phyloP scores from a whole-genome alignment of 2,329 filamentous ascomycete species.

The Thielaviopsis populi region DNA sequence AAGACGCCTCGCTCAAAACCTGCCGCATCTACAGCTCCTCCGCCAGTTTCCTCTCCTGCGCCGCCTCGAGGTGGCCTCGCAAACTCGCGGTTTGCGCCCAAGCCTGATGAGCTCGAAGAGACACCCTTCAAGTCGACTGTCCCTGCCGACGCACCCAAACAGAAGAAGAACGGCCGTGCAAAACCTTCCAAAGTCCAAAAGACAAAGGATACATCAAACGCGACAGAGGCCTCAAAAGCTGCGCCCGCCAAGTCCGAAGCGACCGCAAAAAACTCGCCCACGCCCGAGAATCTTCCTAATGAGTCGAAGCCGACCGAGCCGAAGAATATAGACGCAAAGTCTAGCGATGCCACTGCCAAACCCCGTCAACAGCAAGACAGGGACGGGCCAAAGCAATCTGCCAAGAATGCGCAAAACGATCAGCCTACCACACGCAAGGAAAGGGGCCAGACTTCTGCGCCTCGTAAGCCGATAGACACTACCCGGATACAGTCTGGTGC shows the following conservation, averaged over 20 bases:
- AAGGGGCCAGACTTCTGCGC: not conserved
- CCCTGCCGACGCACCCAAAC: slow-evolving; percentile 15
- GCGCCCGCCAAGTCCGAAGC: not conserved
- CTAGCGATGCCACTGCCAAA: not conserved
- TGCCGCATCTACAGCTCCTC: slow-evolving; percentile 6
- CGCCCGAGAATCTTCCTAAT: not conserved
- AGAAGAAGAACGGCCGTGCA: slow-evolving; percentile 9
- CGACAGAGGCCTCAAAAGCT: slow-evolving; percentile 1
- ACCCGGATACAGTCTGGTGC: slow-evolving; percentile 38
- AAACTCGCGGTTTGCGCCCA: slow-evolving; percentile 15
- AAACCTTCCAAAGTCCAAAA: slow-evolving; percentile 6
- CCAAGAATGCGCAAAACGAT: not conserved
- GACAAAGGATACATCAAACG: slow-evolving; percentile 11
- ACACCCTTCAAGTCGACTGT: slow-evolving; percentile 13
- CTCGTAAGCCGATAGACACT: slow-evolving; percentile 22
- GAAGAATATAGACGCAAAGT: not conserved
- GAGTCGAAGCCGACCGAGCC: not conserved
- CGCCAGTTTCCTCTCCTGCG: slow-evolving; percentile 9
- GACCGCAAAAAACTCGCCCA: not conserved
- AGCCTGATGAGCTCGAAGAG: slow-evolving; percentile 14
- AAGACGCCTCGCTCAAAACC: not conserved
- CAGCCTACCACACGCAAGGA: not conserved
- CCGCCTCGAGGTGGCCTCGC: slow-evolving; percentile 6
- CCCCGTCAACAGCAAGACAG: not conserved
- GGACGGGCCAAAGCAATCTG: not conserved